These are phyloP conservation scores for Cochlearia excelsa DNA, from an alignment of 345 rosid species.

Conservation along the genomic window DNA sequence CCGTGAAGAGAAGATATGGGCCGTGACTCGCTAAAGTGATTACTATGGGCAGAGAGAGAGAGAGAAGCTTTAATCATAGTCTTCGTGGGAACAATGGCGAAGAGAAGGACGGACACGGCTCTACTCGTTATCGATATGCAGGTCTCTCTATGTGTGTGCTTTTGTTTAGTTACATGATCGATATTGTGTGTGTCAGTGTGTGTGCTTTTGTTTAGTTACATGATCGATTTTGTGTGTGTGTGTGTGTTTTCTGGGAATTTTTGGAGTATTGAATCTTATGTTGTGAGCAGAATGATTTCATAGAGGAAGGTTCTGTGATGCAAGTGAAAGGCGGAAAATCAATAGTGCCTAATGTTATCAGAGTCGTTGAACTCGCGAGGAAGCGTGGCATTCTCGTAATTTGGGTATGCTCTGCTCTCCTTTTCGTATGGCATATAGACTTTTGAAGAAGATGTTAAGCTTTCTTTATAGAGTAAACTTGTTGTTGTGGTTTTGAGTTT, in stretches of 20 bases:
- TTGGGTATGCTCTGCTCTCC: constrained; percentile 50
- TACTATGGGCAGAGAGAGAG: too few species aligned
- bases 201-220: background rate
- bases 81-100: constrained; percentile 40
- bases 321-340: constrained; percentile 65
- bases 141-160: constrained; percentile 39
- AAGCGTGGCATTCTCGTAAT: constrained; percentile 64
- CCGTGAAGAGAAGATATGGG: constrained; percentile 1
- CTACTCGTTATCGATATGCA: constrained; percentile 95
- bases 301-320: constrained; percentile 47
- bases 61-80: background rate
- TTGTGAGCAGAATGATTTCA: constrained; percentile 59
- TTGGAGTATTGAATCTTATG: background rate
- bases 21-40: background rate
- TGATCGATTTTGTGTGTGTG: background rate
- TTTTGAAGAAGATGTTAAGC: background rate
- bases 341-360: constrained; percentile 65
- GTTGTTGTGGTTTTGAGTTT: too few species aligned
- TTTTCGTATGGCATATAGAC: constrained; percentile 18
- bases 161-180: too few species aligned
- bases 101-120: constrained; percentile 63
- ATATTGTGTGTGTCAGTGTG: background rate
- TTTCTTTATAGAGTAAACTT: too few species aligned
- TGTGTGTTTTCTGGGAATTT: background rate
- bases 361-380: constrained; percentile 67